Evolutionary conservation across 805 yeast species (phyloP).

Genomic region (Barnettozyma sucrosica): DNA sequence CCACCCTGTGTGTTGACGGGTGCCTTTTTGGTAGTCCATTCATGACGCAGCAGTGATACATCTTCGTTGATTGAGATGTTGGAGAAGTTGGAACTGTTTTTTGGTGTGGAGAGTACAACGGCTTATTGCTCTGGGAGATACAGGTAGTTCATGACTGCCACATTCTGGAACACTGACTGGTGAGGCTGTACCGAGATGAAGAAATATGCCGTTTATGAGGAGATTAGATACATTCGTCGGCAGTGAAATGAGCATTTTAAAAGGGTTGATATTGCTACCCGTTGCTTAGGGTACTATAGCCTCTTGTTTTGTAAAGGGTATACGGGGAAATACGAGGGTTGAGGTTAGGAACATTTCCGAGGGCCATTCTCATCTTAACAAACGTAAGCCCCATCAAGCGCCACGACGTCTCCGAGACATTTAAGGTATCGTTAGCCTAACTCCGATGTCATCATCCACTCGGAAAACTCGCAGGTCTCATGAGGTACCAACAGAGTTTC

Average conservation of each 20-base stretch:
- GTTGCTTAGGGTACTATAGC: too few relatives aligned
- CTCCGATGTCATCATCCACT: background rate
- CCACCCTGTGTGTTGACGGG: constrained; percentile 29
- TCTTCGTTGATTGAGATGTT: constrained; percentile 67
- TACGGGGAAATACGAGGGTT: too few relatives aligned
- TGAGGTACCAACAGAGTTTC: background rate
- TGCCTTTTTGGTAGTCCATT: constrained; percentile 69
- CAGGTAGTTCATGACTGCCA: constrained; percentile 86
- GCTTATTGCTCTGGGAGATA: constrained; percentile 42
- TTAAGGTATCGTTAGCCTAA: too few relatives aligned
- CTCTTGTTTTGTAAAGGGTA: too few relatives aligned
- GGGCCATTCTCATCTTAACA: too few relatives aligned
- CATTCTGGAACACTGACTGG: constrained; percentile 66
- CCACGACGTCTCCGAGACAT: too few relatives aligned
- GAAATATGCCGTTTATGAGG: constrained; percentile 56
- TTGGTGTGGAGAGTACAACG: constrained; percentile 68
- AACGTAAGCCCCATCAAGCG: too few relatives aligned
- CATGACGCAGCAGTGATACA: constrained; percentile 83
- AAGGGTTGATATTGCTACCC: background rate
- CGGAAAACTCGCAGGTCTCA: background rate
- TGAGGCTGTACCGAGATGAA: constrained; percentile 79
- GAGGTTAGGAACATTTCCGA: too few relatives aligned
- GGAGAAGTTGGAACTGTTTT: constrained; percentile 63
- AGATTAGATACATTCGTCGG: constrained; percentile 38
- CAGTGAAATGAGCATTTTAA: constrained; percentile 13